These are phyloP conservation scores for Phytophthora pluvialis DNA, from an alignment of 352 stramenopile genomes.

Conservation along the genomic window DNA sequence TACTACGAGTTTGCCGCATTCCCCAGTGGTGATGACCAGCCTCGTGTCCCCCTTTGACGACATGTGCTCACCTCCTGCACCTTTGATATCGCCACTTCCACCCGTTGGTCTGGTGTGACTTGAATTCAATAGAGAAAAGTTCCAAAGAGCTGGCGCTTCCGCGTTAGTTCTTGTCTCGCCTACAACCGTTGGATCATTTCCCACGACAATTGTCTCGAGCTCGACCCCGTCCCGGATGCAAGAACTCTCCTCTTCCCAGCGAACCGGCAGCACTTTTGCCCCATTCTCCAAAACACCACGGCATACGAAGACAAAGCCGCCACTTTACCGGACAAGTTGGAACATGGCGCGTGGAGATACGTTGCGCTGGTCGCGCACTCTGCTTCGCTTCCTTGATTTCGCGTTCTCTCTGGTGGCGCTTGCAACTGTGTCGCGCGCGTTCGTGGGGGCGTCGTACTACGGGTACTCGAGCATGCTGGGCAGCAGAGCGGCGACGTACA, in stretches of 20 bases:
- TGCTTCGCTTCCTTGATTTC: slow-evolving; percentile 75
- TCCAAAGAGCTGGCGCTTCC: neutral
- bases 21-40: slow-evolving; percentile 31
- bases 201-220: neutral
- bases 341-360: slow-evolving; percentile 36
- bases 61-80: slow-evolving; percentile 19
- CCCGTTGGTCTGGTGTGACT: slow-evolving; percentile 11
- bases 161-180: slow-evolving; percentile 6
- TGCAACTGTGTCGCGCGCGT: slow-evolving; percentile 61
- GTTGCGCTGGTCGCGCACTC: slow-evolving; percentile 37
- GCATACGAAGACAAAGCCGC: slow-evolving; percentile 1
- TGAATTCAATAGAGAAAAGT: slow-evolving; percentile 9
- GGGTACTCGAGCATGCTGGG: slow-evolving; percentile 76
- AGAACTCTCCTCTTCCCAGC: slow-evolving; percentile 1
- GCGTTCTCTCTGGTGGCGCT: slow-evolving; percentile 60
- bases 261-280: neutral
- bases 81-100: slow-evolving; percentile 10
- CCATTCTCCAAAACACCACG: slow-evolving; percentile 30
- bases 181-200: slow-evolving; percentile 15
- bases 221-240: slow-evolving; percentile 33
- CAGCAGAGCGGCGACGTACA: slow-evolving; percentile 62
- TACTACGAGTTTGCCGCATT: slow-evolving; percentile 7
- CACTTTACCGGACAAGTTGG: slow-evolving; percentile 7
- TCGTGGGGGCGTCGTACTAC: slow-evolving; percentile 70
- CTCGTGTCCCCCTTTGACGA: slow-evolving; percentile 33